phyloP scores from a whole-genome alignment of 371 early-diverging fungal species.

The Encephalitozoon romaleae region DNA sequence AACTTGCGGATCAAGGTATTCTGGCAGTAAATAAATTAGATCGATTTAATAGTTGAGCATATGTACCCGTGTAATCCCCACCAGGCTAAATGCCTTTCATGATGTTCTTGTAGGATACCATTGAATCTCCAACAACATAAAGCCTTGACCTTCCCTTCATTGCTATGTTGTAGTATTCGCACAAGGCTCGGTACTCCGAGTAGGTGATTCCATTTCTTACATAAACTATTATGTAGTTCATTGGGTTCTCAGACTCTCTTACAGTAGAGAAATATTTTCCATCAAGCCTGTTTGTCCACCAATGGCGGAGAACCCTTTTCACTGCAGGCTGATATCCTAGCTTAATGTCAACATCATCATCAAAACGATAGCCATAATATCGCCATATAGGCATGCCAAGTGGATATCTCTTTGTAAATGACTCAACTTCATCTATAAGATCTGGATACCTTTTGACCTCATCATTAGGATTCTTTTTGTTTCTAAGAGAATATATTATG shows the following conservation, averaged over 20 bases:
- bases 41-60: neutral
- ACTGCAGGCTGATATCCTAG: constrained; percentile 55
- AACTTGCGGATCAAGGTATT: neutral
- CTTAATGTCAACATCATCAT: constrained; percentile 41
- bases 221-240: constrained; percentile 44
- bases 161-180: neutral
- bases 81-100: neutral
- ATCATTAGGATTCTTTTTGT: neutral
- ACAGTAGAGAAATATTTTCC: constrained; percentile 15
- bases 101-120: constrained; percentile 9
- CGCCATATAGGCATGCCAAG: neutral
- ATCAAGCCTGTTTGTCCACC: constrained; percentile 35
- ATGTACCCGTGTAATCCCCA: neutral
- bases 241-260: constrained; percentile 4
- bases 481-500: constrained; percentile 31
- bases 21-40: neutral
- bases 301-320: constrained; percentile 31
- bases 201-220: constrained; percentile 53
- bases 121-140: constrained; percentile 10
- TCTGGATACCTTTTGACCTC: neutral
- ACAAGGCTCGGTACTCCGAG: constrained; percentile 50
- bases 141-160: neutral
- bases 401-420: constrained; percentile 23
- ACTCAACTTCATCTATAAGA: constrained; percentile 33
- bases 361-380: constrained; percentile 15